phyloP scores from a whole-genome alignment of 306 rosid species.

The Lupinus albus region DNA sequence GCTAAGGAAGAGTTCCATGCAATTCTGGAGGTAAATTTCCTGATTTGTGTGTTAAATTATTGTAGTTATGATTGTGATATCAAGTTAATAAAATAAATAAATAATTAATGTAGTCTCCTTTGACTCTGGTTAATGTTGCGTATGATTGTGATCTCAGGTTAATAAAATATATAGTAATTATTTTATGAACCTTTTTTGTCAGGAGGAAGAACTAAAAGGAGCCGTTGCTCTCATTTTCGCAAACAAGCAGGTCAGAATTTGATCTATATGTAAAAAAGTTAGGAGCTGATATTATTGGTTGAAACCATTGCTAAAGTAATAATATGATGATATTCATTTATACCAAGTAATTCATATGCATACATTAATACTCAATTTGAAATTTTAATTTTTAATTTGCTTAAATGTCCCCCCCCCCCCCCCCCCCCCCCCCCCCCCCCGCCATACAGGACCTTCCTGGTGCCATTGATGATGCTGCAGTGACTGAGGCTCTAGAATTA shows the following conservation, averaged over 20 bases:
- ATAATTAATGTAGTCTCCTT: too few relatives aligned
- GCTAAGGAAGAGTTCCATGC: constrained; percentile 99
- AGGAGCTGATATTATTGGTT: constrained; percentile 15
- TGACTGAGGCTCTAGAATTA: constrained; percentile 88
- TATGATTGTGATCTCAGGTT: constrained; percentile 17
- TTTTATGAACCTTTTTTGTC: constrained; percentile 37
- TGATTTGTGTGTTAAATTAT: background rate
- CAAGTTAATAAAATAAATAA: background rate
- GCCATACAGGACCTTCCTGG: constrained; percentile 90
- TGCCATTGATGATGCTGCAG: constrained; percentile 93
- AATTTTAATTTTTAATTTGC: background rate
- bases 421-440: constrained; percentile 33
- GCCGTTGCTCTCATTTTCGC: constrained; percentile 92
- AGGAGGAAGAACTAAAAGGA: constrained; percentile 98
- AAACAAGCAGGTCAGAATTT: constrained; percentile 80
- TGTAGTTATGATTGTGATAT: constrained; percentile 18
- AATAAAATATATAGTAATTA: constrained; percentile 10
- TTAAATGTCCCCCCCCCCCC: constrained; percentile 29
- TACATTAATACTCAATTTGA: constrained; percentile 4
- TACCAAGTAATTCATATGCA: background rate
- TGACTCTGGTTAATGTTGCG: constrained; percentile 12
- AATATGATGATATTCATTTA: constrained; percentile 2
- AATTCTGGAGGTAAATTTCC: constrained; percentile 71
- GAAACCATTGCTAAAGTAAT: constrained; percentile 31
- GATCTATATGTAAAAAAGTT: constrained; percentile 21